These are phyloP conservation scores for Eimeria acervulina DNA, from an alignment of 169 alveolate species.

Conservation along the genomic window DNA sequence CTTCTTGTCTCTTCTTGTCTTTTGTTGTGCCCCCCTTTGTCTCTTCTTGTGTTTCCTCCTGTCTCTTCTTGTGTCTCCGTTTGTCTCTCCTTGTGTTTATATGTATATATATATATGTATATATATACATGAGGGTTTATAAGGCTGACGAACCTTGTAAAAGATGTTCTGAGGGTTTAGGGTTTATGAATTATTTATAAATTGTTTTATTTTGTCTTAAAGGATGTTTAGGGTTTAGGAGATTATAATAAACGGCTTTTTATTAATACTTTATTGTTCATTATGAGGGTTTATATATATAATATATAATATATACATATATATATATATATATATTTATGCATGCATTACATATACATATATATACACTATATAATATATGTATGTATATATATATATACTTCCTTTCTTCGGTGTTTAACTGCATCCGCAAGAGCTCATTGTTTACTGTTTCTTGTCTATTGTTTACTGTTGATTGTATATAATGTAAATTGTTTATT, in stretches of 20 bases:
- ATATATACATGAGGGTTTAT: too few species aligned
- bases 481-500: too few species aligned
- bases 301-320: neutral
- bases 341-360: neutral
- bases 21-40: slow-evolving; percentile 11
- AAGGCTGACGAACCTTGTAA: too few species aligned
- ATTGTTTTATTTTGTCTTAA: neutral
- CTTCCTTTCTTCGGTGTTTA: too few species aligned
- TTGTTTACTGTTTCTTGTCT: too few species aligned
- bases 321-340: neutral
- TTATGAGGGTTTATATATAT: neutral
- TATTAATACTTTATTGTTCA: neutral
- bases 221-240: too few species aligned
- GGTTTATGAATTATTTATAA: too few species aligned
- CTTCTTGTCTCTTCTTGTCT: neutral
- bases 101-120: too few species aligned
- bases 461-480: too few species aligned
- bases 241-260: too few species aligned
- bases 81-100: neutral
- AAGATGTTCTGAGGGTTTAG: too few species aligned
- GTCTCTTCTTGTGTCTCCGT: neutral
- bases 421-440: too few species aligned
- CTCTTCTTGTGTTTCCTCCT: neutral
- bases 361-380: neutral
- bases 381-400: neutral